A percentile compares a stretch with the other conserved stretches of the same genome.
These are phyloP conservation scores for Trichoderma orchidacearum DNA, from an alignment of 495 filamentous ascomycete genomes.

Conservation along the genomic window DNA sequence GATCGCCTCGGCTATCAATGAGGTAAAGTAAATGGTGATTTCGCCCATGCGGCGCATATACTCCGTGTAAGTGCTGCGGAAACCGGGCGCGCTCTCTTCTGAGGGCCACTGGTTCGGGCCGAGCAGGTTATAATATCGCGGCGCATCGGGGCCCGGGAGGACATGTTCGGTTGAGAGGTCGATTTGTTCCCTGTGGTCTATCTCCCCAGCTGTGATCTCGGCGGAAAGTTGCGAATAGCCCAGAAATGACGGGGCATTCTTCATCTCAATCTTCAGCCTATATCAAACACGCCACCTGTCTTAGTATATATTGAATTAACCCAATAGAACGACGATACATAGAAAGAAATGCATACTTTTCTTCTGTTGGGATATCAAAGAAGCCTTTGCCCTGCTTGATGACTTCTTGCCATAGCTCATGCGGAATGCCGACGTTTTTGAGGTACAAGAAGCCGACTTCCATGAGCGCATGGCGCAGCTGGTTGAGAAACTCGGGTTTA, in stretches of 20 bases:
- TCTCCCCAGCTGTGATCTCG: conserved; percentile 43
- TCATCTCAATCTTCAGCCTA: conserved; percentile 78
- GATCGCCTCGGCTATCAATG: conserved; percentile 77
- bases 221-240: conserved; percentile 49
- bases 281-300: too few relatives aligned
- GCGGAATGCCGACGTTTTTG: conserved; percentile 64
- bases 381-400: conserved; percentile 55
- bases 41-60: conserved; percentile 65
- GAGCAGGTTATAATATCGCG: conserved; percentile 65
- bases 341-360: conserved; percentile 39
- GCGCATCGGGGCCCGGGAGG: conserved; percentile 45
- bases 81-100: conserved; percentile 48
- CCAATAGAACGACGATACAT: not conserved
- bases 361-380: conserved; percentile 69
- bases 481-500: conserved; percentile 57
- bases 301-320: too few relatives aligned
- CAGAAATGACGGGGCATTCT: conserved; percentile 55
- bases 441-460: conserved; percentile 93
- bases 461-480: conserved; percentile 67
- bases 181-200: conserved; percentile 77
- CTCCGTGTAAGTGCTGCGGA: conserved; percentile 51
- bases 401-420: conserved; percentile 51
- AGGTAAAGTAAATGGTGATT: conserved; percentile 64
- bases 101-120: conserved; percentile 91
- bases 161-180: conserved; percentile 73